Evolutionary conservation across 2,329 filamentous ascomycete species (phyloP), one percentile per base, ranked within the genome.

Genomic region (Alternaria burnsii): DNA sequence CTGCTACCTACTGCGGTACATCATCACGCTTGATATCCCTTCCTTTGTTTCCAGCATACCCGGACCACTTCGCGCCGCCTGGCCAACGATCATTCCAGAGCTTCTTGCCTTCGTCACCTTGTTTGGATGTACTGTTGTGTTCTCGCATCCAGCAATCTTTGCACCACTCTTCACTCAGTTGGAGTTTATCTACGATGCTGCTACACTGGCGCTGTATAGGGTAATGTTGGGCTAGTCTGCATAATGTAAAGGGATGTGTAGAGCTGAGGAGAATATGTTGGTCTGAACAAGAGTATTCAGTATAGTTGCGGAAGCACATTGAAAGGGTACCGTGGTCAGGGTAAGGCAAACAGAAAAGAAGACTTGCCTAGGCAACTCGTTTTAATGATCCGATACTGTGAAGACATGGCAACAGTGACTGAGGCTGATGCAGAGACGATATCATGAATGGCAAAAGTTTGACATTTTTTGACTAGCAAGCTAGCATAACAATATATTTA

Each of bases 231-330:
- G 66, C 65, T 6, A 24, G 12, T 2, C 51, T 8, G 22, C 66
- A 71, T 1, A 70, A 22, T 2, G 58, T 65, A 14, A 66, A 65
- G 2, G 68, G 56, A 2, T 18, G 11, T 7, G 46, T 12, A 11
- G 24, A 18, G 24, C 57, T 48, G 0, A 70, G 61, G 5, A 55
- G 20, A 2, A 20, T 40, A 24, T 68, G 58, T 1, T 20, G 5
- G 3, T 3, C 30, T 0, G 63, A 59, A 36, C 68, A 68, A 22
- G 64, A 52, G 38, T 61, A 63, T 32, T 50, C 9, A 4, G 61
- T 54, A 5, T 5, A 46, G 41, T 66, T 64, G 32, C 64, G 62
- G 16, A 61, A 52, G 48, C 64, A 67, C 66, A 70, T 68, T 14
- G 32, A 18, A 4, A 20, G 22, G 4, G 24, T 42, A 18, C 14